Evolutionary conservation across 2,329 filamentous ascomycete genomes (phyloP).

Genomic region (Sporothrix protearum): DNA sequence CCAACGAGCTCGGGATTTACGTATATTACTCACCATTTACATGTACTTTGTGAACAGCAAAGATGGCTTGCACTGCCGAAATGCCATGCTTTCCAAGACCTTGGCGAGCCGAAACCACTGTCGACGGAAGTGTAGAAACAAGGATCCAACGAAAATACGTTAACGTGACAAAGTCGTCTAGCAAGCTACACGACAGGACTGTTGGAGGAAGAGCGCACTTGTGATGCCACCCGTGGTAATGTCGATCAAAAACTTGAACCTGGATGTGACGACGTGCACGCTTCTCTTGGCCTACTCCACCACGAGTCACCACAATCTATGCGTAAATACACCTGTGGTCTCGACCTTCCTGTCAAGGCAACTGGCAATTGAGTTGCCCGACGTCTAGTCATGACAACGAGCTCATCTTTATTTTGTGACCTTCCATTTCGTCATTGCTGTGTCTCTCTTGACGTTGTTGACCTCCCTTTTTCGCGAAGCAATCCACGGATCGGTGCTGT

Average conservation of each 20-base stretch:
- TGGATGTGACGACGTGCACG: background rate
- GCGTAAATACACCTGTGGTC: background rate
- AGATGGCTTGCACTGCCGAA: constrained; percentile 21
- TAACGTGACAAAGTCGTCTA: background rate
- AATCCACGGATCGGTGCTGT: background rate
- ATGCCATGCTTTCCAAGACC: constrained; percentile 24
- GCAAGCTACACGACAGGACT: background rate
- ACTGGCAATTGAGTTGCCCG: background rate
- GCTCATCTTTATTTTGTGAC: background rate
- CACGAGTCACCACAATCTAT: background rate
- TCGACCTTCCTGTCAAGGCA: constrained; percentile 12
- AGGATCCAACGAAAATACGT: background rate
- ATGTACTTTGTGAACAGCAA: background rate
- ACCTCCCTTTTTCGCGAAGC: background rate
- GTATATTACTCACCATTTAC: no score
- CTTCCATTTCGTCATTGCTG: background rate
- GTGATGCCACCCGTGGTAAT: background rate
- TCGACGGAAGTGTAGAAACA: background rate
- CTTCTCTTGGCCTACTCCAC: background rate
- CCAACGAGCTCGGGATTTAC: no score
- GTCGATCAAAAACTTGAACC: background rate
- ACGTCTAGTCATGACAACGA: background rate
- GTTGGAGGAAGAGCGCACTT: background rate
- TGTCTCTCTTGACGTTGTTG: background rate
- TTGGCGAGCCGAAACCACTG: constrained; percentile 12